These are phyloP conservation scores for Solanum aculeatissimum DNA, from an alignment of 305 asterid species.

Conservation along the genomic window DNA sequence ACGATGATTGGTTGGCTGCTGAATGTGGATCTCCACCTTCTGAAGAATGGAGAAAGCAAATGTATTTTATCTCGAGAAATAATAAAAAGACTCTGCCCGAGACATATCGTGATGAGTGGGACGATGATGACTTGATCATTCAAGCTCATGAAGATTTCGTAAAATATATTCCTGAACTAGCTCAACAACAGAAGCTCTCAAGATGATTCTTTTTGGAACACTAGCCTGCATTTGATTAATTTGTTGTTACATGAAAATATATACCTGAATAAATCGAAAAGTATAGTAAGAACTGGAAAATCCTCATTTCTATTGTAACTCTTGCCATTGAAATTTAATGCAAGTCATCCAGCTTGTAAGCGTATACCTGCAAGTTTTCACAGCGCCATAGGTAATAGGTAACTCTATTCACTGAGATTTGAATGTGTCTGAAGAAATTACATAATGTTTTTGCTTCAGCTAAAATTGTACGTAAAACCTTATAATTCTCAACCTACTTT, in stretches of 20 bases:
- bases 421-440: background rate
- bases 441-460: background rate
- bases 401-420: no score
- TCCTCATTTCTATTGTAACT: background rate
- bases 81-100: slow-evolving; percentile 43
- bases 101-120: slow-evolving; percentile 78
- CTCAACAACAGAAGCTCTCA: background rate
- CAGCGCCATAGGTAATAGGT: no score
- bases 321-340: background rate
- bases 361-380: no score
- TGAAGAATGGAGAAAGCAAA: slow-evolving; percentile 78
- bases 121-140: slow-evolving; percentile 47
- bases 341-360: background rate
- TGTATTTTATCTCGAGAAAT: slow-evolving; percentile 42
- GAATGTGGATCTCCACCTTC: slow-evolving; percentile 33
- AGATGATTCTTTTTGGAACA: background rate
- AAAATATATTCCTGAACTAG: slow-evolving; percentile 7
- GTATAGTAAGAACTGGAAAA: background rate
- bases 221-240: background rate
- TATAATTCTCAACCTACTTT: background rate
- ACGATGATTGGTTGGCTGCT: slow-evolving; percentile 72
- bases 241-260: background rate
- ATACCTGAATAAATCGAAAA: background rate
- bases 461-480: no score
- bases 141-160: slow-evolving; percentile 53